Evolutionary conservation across 768 basidiomycete species (phyloP).

Genomic region (Ramaria sp.): DNA sequence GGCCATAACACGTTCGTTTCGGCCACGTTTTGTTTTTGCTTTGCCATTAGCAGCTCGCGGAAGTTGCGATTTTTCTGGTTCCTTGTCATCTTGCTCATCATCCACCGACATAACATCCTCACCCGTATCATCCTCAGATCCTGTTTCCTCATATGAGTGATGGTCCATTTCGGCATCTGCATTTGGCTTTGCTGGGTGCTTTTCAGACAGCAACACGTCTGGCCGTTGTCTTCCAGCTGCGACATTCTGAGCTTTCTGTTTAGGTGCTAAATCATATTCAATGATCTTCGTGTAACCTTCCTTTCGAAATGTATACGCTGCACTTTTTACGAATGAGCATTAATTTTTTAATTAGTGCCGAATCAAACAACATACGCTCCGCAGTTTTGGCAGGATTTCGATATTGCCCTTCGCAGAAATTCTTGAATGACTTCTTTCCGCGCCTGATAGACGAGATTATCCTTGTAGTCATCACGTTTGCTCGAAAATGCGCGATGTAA

Average conservation of each 20-base stretch:
- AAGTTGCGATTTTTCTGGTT: conserved; percentile 23
- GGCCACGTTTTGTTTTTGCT: conserved; percentile 63
- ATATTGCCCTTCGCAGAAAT: conserved; percentile 58
- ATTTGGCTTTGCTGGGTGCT: background rate
- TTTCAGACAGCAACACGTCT: conserved; percentile 42
- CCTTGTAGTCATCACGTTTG: conserved; percentile 81
- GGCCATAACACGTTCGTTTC: conserved; percentile 83
- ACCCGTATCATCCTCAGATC: conserved; percentile 23
- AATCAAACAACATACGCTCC: conserved; percentile 50
- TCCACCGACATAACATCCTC: conserved; percentile 41
- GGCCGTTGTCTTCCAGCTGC: conserved; percentile 53
- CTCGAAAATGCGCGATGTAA: conserved; percentile 33
- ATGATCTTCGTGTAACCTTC: conserved; percentile 92
- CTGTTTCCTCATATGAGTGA: conserved; percentile 26
- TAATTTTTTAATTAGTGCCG: conserved; percentile 5
- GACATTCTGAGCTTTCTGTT: conserved; percentile 56
- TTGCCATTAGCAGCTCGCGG: conserved; percentile 70
- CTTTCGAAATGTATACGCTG: conserved; percentile 82
- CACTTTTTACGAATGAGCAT: conserved; percentile 35
- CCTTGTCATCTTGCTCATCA: conserved; percentile 30
- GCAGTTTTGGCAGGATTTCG: conserved; percentile 78
- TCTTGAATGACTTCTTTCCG: conserved; percentile 75
- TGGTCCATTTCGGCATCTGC: conserved; percentile 11
- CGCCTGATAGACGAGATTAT: conserved; percentile 75
- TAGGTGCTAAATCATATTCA: conserved; percentile 77